These are phyloP conservation scores for Neonectria sp. DNA, from an alignment of 2,329 filamentous ascomycete genomes.

Conservation along the genomic window DNA sequence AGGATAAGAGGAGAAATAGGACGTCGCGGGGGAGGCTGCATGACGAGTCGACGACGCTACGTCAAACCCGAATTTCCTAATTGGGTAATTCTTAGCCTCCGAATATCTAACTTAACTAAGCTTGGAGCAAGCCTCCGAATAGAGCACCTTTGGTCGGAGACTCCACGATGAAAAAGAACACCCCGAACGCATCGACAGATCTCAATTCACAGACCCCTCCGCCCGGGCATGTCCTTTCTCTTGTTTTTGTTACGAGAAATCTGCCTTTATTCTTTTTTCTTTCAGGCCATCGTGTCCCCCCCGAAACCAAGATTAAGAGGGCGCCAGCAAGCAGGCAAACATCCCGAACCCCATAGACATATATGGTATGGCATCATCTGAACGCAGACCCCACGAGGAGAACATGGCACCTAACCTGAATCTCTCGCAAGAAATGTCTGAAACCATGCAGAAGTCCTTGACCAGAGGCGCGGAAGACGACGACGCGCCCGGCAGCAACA, in stretches of 20 bases:
- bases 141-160: not conserved
- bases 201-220: not conserved
- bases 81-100: conserved; percentile 23
- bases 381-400: conserved; percentile 4
- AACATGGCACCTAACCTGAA: not conserved
- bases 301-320: conserved; percentile 12
- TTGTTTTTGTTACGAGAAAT: conserved; percentile 2
- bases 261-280: conserved; percentile 1
- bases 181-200: conserved; percentile 5
- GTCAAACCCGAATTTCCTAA: conserved; percentile 30
- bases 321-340: conserved; percentile 3
- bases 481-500: conserved; percentile 3
- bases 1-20: not conserved
- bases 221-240: not conserved
- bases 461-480: conserved; percentile 4
- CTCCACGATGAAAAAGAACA: no score
- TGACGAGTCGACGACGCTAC: conserved; percentile 8
- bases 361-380: conserved; percentile 4
- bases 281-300: conserved; percentile 2
- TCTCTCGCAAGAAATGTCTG: conserved; percentile 7
- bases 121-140: conserved; percentile 10
- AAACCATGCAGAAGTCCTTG: conserved; percentile 7
- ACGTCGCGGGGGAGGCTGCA: not conserved
- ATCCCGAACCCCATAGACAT: conserved; percentile 9
- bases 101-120: not conserved